Percentiles rank a stretch among this genome's conserved stretches.
Conservation (phyloP, 345 rosid genomes). For the Gossypium stocksii region DNA sequence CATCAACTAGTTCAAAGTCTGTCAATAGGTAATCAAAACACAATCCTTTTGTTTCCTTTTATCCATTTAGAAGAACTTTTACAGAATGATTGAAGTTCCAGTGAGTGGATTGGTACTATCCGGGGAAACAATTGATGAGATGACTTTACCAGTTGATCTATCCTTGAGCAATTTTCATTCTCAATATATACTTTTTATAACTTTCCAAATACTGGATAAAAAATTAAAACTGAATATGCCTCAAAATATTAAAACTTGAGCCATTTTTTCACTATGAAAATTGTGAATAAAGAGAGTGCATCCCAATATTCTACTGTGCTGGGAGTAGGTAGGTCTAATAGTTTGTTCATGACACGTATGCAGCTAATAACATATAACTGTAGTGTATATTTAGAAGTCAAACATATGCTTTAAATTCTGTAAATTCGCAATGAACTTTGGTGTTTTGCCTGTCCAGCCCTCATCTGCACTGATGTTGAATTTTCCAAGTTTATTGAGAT, state of each 20-base stretch:
- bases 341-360: background rate
- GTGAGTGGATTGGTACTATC: background rate
- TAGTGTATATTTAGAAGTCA: background rate
- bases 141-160: background rate
- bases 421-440: background rate
- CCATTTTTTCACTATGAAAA: slow-evolving; percentile 7
- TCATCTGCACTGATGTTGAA: background rate
- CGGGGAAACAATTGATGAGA: background rate
- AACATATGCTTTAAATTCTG: background rate
- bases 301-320: background rate
- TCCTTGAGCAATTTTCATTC: background rate
- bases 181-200: background rate
- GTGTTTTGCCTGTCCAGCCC: background rate
- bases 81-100: background rate
- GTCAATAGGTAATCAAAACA: slow-evolving; percentile 36
- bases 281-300: background rate
- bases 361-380: background rate
- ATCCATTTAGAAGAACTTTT: slow-evolving; percentile 1
- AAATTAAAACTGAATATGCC: background rate
- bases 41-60: slow-evolving; percentile 8
- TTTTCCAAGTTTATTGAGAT: background rate
- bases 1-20: slow-evolving; percentile 17
- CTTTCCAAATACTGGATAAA: background rate
- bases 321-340: background rate
- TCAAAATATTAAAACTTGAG: background rate